phyloP scores from a whole-genome alignment of 495 filamentous ascomycete species.

The Parathielavia hyrcaniae region DNA sequence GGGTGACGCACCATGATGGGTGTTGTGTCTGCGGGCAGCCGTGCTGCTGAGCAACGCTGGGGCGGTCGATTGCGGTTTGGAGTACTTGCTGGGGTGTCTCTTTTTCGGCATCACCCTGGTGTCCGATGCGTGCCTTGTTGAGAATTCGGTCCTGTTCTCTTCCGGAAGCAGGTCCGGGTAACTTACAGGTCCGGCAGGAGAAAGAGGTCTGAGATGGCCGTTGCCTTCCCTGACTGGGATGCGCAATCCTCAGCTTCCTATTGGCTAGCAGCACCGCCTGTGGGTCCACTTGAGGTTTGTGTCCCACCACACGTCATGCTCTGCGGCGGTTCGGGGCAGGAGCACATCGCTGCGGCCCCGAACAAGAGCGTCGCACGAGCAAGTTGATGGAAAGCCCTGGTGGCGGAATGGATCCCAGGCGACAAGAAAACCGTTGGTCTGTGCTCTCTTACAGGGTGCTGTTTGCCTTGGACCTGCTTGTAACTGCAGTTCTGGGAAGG shows the following conservation, averaged over 20 bases:
- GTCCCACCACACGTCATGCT: constrained; percentile 11
- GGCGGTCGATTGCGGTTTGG: constrained; percentile 48
- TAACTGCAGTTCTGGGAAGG: neutral
- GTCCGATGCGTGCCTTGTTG: neutral
- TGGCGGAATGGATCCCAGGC: neutral
- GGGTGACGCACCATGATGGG: constrained; percentile 23
- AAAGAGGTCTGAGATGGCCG: neutral
- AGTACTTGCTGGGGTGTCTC: constrained; percentile 43
- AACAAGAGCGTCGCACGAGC: constrained; percentile 5
- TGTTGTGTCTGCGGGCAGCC: constrained; percentile 22
- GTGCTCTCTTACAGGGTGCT: neutral
- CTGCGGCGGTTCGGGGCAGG: constrained; percentile 1
- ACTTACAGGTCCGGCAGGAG: neutral
- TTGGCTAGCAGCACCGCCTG: constrained; percentile 1
- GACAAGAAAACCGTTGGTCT: constrained; percentile 10
- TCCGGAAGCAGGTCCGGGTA: neutral
- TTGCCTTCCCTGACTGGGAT: neutral
- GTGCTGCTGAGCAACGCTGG: constrained; percentile 39
- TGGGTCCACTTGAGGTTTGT: neutral
- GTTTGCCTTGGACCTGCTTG: neutral
- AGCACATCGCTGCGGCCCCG: constrained; percentile 4
- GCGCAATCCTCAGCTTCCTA: neutral
- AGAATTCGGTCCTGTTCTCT: neutral
- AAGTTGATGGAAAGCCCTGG: neutral
- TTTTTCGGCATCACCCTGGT: constrained; percentile 49